Conservation (phyloP, 495 filamentous ascomycete genomes). For the Penicillium robsamsonii region DNA sequence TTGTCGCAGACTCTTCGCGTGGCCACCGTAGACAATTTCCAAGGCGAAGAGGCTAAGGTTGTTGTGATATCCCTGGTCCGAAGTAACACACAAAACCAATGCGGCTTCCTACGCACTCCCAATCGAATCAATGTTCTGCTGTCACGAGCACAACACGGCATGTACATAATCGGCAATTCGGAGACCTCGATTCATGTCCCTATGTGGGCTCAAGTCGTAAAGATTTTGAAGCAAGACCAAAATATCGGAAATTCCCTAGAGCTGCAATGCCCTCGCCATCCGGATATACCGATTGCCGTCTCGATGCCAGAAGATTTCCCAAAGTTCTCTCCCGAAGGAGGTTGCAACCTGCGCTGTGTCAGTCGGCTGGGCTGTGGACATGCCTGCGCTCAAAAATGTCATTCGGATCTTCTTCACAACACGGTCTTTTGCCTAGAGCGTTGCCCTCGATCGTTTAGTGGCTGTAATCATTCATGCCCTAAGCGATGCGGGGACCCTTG, state of each 20-base stretch:
- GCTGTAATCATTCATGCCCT: slow-evolving; percentile 63
- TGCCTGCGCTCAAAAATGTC: slow-evolving; percentile 65
- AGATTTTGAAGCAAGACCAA: slow-evolving; percentile 46
- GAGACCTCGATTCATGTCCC: slow-evolving; percentile 51
- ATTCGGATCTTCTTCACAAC: slow-evolving; percentile 63
- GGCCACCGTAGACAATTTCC: slow-evolving; percentile 87
- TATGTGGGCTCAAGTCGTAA: slow-evolving; percentile 71
- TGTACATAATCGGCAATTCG: slow-evolving; percentile 81
- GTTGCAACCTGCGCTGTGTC: slow-evolving; percentile 60
- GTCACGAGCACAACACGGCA: slow-evolving; percentile 70
- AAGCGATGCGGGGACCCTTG: slow-evolving; percentile 60
- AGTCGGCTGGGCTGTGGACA: slow-evolving; percentile 69
- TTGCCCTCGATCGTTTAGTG: slow-evolving; percentile 54
- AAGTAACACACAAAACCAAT: slow-evolving; percentile 60
- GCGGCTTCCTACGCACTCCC: slow-evolving; percentile 69
- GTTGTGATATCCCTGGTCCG: slow-evolving; percentile 81
- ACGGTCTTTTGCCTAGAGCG: slow-evolving; percentile 59
- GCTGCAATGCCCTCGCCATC: slow-evolving; percentile 68
- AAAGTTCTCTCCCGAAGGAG: slow-evolving; percentile 64
- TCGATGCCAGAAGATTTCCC: slow-evolving; percentile 62
- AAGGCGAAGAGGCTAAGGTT: slow-evolving; percentile 78
- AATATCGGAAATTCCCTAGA: slow-evolving; percentile 56
- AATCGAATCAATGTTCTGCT: slow-evolving; percentile 84
- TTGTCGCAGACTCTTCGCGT: slow-evolving; percentile 61
- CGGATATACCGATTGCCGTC: slow-evolving; percentile 53